Evolutionary conservation across 176 grass and related monocot genomes (phyloP), one percentile per base, ranked within the genome.

Genomic region (Phoenix dactylifera): DNA sequence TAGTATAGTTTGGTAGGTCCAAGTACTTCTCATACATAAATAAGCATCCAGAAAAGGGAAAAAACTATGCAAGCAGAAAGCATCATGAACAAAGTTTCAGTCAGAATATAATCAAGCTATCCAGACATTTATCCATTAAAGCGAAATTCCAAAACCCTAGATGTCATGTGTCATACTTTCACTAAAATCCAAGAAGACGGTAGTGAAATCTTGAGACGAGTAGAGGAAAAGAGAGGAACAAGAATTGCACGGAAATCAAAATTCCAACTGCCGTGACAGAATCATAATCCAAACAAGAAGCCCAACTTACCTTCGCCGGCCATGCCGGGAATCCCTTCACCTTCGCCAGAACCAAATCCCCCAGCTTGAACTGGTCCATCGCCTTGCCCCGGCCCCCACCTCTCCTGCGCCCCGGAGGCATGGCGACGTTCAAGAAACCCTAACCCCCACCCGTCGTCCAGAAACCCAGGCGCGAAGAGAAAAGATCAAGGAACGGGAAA

Each of bases 251-350:
- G 7, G 9, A 18, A 3, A 50, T 24, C 10, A 64, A 50, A 15
- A 51, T 22, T 22, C 19, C 62, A 16, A 6, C 32, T 23, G 19
- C 23, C 17, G 28, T 15, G 5, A 7, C 22, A 44, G 4, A 70
- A n/a, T 22, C 22, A 60, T 4, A 9, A 55, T 51, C 22, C 35
- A 69, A 51, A 15, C 12, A 16, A 32, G 14, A 58, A 58, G 26
- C 26, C 51, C 16, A 74, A 5, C 53, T 23, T 50, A 91, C 93
- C 93, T 91, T 87, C 73, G 93, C 93, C 3, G 93, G 93, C 93
- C 93, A 98, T 16, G 55, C 4, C 7, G 93, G 93, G 85, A 85
- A 98, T 0, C 93, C 93, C 78, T 98, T 98, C 81, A 98, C 85
- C 87, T 82, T 98, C 64, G 93, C 87, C 69, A 98, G 77, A 62